Base-by-base conservation (phyloP, 202 grass and related monocot genomes). In the Hordeum pubiflorum region DNA sequence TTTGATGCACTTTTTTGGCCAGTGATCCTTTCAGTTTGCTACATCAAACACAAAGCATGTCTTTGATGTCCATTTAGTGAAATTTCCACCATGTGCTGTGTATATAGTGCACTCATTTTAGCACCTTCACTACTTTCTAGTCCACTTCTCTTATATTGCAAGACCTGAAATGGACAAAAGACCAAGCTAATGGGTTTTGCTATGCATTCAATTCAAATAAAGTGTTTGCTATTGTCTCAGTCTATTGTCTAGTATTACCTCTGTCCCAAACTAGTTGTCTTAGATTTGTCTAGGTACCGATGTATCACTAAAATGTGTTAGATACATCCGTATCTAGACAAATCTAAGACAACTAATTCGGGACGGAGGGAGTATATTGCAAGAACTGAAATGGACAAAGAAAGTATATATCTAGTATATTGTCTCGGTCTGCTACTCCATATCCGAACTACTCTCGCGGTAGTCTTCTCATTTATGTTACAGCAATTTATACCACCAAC, bases 21-120 rank as follows among this genome's bases (percentile, higher is more conserved):
- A 31, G 24, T 67, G 10, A 81, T 38, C 61, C 76, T 76, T 76
- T 72, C 20, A 56, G 10, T 70, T 54, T 84, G 78, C 2, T 10
- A 20, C 40, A 48, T 27, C 40, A 26, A 27, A 46, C 34, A 15
- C 11, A 29, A 26, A 81, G 33, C 17, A 50, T 67, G 58, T 74
- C 27, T 55, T 72, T 56, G 29, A 43, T 48, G 48, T 65, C 44
- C 26, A 29, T 78, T 71, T 72, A 64, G 32, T 60, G 57, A 72
- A 24, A 24, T 67, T 82, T 41, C 5, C 24, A 13, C 10, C 14
- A 18, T 82, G 13, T 0, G 1, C 24, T 63, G 39, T 10, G 61
- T n/a, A 37, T 15, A 55, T n/a, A 63, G 11, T 44, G 34, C n/a
- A 22, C 23, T 66, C 12, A 14, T 71, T 82, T 79, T 11, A 5